Percentiles rank a stretch among this genome's conserved stretches.
Evolutionary conservation across 257 asterid species (phyloP).

Genomic region (Solanum appendiculatum): DNA sequence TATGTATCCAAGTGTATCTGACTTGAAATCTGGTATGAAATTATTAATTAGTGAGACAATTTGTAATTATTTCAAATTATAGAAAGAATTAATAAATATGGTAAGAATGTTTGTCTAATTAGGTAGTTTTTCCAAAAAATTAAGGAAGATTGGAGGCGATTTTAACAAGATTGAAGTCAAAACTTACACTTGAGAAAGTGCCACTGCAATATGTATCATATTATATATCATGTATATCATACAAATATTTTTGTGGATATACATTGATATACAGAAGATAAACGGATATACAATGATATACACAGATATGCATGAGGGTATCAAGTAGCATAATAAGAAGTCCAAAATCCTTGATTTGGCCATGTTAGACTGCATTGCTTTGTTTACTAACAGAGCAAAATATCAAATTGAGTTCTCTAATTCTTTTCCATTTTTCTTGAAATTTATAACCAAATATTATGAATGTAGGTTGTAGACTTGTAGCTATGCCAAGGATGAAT

Average conservation of each 20-base stretch:
- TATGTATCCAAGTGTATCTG: too few species aligned
- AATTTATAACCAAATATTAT: neutral
- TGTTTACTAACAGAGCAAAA: neutral
- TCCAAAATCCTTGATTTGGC: neutral
- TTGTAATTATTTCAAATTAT: too few species aligned
- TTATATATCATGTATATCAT: neutral
- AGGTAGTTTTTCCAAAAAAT: too few species aligned
- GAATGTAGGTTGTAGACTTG: neutral
- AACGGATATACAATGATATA: too few species aligned
- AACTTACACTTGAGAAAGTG: neutral
- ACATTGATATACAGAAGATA: too few species aligned
- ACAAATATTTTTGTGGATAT: neutral
- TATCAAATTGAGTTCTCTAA: neutral
- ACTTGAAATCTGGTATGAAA: neutral
- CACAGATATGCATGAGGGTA: neutral
- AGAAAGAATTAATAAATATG: too few species aligned
- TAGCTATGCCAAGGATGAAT: neutral
- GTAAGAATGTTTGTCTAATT: too few species aligned
- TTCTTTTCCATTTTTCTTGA: neutral
- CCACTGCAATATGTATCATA: neutral
- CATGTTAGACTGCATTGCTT: neutral
- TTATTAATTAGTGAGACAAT: neutral
- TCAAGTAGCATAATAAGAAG: neutral
- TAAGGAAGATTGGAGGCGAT: neutral
- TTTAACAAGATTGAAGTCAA: neutral